These are phyloP conservation scores for Pseudocercospora fuligena DNA, from an alignment of 2,329 filamentous ascomycete species.

Conservation along the genomic window DNA sequence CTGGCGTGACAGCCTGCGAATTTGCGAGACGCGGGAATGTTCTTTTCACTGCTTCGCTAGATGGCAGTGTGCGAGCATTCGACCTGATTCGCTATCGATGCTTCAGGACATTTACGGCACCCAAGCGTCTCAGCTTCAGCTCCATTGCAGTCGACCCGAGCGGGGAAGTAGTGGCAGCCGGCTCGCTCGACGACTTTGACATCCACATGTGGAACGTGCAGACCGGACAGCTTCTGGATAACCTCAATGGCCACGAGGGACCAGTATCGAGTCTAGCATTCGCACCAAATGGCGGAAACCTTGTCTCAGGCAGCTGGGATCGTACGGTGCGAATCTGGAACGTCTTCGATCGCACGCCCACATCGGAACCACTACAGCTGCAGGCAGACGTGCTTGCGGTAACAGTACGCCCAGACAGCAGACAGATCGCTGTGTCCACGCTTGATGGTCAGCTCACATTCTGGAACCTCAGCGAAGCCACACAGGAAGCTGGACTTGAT, in stretches of 20 bases:
- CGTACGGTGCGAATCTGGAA: slow-evolving; percentile 94
- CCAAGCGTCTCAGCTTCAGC: slow-evolving; percentile 87
- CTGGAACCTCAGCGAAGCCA: slow-evolving; percentile 87
- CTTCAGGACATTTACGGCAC: slow-evolving; percentile 95
- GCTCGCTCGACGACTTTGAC: slow-evolving; percentile 93
- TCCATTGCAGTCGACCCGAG: slow-evolving; percentile 96
- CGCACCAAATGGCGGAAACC: slow-evolving; percentile 78
- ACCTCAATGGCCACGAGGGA: slow-evolving; percentile 88
- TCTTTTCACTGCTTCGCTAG: slow-evolving; percentile 90
- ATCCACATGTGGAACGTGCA: slow-evolving; percentile 99
- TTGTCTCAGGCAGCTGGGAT: slow-evolving; percentile 96
- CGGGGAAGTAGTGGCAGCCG: slow-evolving; percentile 93
- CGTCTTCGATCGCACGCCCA: slow-evolving; percentile 91
- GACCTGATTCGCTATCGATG: slow-evolving; percentile 95
- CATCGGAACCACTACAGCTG: slow-evolving; percentile 89
- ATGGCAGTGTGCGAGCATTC: slow-evolving; percentile 94
- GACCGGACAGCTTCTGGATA: slow-evolving; percentile 91
- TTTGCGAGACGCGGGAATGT: slow-evolving; percentile 96
- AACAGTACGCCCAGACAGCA: slow-evolving; percentile 84
- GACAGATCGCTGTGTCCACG: slow-evolving; percentile 88
- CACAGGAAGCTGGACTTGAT: slow-evolving; percentile 84
- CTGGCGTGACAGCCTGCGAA: slow-evolving; percentile 90
- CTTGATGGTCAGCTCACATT: slow-evolving; percentile 93
- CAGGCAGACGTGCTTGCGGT: slow-evolving; percentile 89
- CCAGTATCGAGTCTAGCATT: slow-evolving; percentile 89